Base-by-base conservation (phyloP, 2,329 filamentous ascomycete species). In the Trichothecium roseum region DNA sequence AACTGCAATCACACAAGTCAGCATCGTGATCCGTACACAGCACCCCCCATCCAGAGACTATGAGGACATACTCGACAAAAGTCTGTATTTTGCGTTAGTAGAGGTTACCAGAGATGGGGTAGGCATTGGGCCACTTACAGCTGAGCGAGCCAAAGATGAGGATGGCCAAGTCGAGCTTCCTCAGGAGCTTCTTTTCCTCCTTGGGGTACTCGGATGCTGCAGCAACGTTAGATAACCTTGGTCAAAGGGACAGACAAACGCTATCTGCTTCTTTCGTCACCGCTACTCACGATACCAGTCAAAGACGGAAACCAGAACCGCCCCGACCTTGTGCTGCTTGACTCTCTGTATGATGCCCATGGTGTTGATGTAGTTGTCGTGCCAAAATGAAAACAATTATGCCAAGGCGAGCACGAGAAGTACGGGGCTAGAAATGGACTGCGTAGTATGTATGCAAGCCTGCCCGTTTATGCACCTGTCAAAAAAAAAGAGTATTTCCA, bases 231-330 rank as follows among this genome's bases (percentile, higher is more conserved):
- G n/a, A n/a, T n/a, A n/a, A n/a, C n/a, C n/a, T n/a, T n/a, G n/a
- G n/a, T n/a, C n/a, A n/a, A n/a, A n/a, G n/a, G n/a, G n/a, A n/a
- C n/a, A n/a, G n/a, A n/a, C n/a, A n/a, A n/a, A n/a, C n/a, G n/a
- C n/a, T n/a, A n/a, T n/a, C n/a, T n/a, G n/a, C n/a, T n/a, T n/a
- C n/a, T n/a, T n/a, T n/a, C n/a, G n/a, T n/a, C 15, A 12, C n/a
- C 10, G 24, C 3, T 15, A 47, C 47, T 34, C 30, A 52, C 48
- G 48, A 26, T 52, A 52, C 49, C 48, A 52, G 36, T 52, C 47
- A 38, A 52, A 52, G 13, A 52, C 49, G 4, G 47, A 51, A 3
- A 50, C 9, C 2, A 52, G 35, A 17, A 52, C 47, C 13, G 42
- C 43, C 15, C 36, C 45, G 17, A 49, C 44, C n/a, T 40, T 45